These are phyloP conservation scores for Claviceps purpurea DNA, from an alignment of 2,329 filamentous ascomycete species.

Conservation along the genomic window DNA sequence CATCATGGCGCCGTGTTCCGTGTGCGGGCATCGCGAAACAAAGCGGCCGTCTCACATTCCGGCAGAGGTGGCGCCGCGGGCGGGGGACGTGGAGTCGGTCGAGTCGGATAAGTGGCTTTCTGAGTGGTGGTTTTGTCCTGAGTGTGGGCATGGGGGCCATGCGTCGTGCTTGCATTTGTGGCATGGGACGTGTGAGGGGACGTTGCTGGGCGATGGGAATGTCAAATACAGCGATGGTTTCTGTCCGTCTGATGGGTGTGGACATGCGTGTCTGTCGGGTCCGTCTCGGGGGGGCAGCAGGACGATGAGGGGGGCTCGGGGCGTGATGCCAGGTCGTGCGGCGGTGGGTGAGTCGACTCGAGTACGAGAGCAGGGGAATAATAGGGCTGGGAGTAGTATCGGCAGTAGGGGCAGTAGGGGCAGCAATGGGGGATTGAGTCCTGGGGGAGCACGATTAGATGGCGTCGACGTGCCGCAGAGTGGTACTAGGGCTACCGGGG, in stretches of 20 bases:
- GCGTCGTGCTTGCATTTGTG: conserved; percentile 45
- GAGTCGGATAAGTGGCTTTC: conserved; percentile 15
- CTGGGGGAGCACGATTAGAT: conserved; percentile 9
- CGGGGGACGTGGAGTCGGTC: conserved; percentile 9
- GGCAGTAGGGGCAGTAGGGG: conserved; percentile 7
- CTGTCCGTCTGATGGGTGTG: conserved; percentile 52
- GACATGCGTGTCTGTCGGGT: conserved; percentile 48
- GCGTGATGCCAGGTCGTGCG: conserved; percentile 25
- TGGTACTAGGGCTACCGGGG: conserved; percentile 32
- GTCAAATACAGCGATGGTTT: conserved; percentile 37
- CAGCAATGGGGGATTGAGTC: conserved; percentile 8
- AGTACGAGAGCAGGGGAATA: conserved; percentile 12
- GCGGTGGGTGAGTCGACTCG: conserved; percentile 28
- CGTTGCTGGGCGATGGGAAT: conserved; percentile 9
- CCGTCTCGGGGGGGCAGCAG: conserved; percentile 35
- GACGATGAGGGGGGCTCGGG: conserved; percentile 25
- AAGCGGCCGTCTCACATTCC: conserved; percentile 28
- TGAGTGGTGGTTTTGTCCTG: conserved; percentile 51
- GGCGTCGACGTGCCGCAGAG: conserved; percentile 43
- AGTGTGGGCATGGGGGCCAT: conserved; percentile 50
- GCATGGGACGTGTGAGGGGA: conserved; percentile 30
- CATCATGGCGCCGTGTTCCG: conserved; percentile 42
- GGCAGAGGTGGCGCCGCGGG: conserved; percentile 15
- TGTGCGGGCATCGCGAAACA: conserved; percentile 42
- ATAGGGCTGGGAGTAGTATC: conserved; percentile 8